These are phyloP conservation scores for Comarum palustre DNA, from an alignment of 306 rosid genomes.

Conservation along the genomic window DNA sequence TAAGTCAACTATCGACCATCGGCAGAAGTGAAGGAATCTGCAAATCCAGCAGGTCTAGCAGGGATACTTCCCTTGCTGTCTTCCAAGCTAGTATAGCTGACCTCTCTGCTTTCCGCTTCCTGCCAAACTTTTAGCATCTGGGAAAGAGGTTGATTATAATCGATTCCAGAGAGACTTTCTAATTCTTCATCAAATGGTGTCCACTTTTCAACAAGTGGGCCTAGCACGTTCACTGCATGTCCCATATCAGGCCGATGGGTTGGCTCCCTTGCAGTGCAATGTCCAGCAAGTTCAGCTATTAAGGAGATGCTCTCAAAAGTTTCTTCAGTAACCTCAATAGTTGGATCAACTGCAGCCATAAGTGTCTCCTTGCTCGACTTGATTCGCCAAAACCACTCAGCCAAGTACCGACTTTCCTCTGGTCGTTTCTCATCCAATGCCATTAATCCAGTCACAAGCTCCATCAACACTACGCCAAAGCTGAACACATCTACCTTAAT, in stretches of 20 bases:
- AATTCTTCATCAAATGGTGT: slow-evolving; percentile 49
- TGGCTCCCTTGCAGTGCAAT: slow-evolving; percentile 80
- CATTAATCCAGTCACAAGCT: slow-evolving; percentile 63
- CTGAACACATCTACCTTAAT: slow-evolving; percentile 82
- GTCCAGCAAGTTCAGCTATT: slow-evolving; percentile 75
- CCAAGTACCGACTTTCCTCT: slow-evolving; percentile 80
- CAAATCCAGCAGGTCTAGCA: slow-evolving; percentile 60
- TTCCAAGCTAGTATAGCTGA: slow-evolving; percentile 40
- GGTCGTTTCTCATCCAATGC: slow-evolving; percentile 74
- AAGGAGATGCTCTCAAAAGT: slow-evolving; percentile 44
- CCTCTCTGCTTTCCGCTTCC: slow-evolving; percentile 48
- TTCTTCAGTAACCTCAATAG: slow-evolving; percentile 42
- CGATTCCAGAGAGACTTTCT: slow-evolving; percentile 42
- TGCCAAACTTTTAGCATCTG: slow-evolving; percentile 72
- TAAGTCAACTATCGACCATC: slow-evolving; percentile 51
- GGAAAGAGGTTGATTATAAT: slow-evolving; percentile 56
- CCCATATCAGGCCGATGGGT: slow-evolving; percentile 78
- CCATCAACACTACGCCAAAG: slow-evolving; percentile 77
- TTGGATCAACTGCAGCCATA: slow-evolving; percentile 60
- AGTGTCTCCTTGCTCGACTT: slow-evolving; percentile 58
- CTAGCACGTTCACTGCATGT: slow-evolving; percentile 61
- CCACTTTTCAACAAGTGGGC: slow-evolving; percentile 65
- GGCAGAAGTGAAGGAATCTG: slow-evolving; percentile 61
- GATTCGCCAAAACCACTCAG: slow-evolving; percentile 72
- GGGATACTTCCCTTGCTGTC: slow-evolving; percentile 69